Evolutionary conservation across 73 alveolate genomes (phyloP).

Genomic region (Paramecium primaurelia): DNA sequence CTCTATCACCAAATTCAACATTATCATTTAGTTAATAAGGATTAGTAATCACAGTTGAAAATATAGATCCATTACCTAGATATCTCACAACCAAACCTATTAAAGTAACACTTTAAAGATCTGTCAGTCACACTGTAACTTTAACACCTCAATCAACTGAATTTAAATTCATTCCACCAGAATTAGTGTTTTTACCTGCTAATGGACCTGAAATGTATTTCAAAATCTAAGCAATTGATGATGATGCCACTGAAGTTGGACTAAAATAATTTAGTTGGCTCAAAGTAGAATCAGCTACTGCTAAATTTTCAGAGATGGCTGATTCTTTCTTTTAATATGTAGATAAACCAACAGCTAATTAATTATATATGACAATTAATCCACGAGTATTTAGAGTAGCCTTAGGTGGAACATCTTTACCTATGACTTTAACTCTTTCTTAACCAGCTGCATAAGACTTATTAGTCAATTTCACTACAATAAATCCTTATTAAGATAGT

Average conservation of each 20-base stretch:
- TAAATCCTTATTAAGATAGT: conserved; percentile 37
- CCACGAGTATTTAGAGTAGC: conserved; percentile 56
- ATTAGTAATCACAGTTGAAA: conserved; percentile 43
- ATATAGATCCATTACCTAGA: conserved; percentile 37
- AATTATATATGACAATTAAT: conserved; percentile 11
- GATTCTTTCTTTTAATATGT: conserved; percentile 37
- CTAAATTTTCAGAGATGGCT: conserved; percentile 52
- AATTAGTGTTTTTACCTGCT: conserved; percentile 32
- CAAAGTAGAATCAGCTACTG: conserved; percentile 48
- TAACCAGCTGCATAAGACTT: conserved; percentile 48
- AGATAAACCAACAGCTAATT: conserved; percentile 52
- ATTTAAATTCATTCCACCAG: conserved; percentile 47
- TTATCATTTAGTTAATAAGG: conserved; percentile 42
- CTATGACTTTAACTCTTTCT: conserved; percentile 22
- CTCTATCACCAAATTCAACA: conserved; percentile 18
- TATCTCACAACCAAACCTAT: background rate
- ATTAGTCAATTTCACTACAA: conserved; percentile 5
- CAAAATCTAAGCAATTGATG: conserved; percentile 44
- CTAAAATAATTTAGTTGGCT: conserved; percentile 28
- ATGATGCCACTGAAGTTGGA: conserved; percentile 34
- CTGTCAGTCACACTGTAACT: conserved; percentile 48
- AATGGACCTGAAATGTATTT: conserved; percentile 45
- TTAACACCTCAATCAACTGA: conserved; percentile 20
- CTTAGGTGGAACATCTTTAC: conserved; percentile 48
- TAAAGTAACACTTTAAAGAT: conserved; percentile 7